Evolutionary conservation across 805 yeast genomes (phyloP), one percentile per base, ranked within the genome.

Genomic region (Candida multigemmis): DNA sequence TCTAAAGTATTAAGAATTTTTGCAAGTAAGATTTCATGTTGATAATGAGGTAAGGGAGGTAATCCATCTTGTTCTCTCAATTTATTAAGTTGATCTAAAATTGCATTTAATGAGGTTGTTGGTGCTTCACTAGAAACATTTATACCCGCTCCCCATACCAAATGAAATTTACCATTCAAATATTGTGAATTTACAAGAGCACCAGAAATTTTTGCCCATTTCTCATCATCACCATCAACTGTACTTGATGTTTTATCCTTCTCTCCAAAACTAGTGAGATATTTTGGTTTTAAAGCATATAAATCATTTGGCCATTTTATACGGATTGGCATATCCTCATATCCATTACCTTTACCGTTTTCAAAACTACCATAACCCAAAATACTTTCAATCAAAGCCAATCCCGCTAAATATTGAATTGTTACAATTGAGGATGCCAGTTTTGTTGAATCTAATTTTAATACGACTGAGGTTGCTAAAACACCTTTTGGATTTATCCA

Each of bases 261-360:
- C 15, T 56, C 63, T 9, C 47, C 37, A 7, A 53, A 14, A 10
- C 33, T 29, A 28, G 38, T 35, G 12, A 32, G 24, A 37, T 57
- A 69, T 28, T 74, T 75, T 1, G 94, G 93, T 30, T 71, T 74
- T 40, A 74, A 48, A 4, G 79, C 74, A 46, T 84, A 91, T 9
- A 91, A 57, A 50, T 91, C 99, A 48, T 91, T 91, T 2, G 99
- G 99, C 99, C 99, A 91, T 48, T 91, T 91, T 33, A 91, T 67
- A 26, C 74, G 67, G 10, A 89, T 63, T 0, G 95, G 96, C 39
- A 91, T 53, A 24, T 74, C 78, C 12, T 74, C 77, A 46, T 77
- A 84, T 0, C 82, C 85, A 0, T 56, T 52, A 2, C 63, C 62
- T 6, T 34, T 26, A 5, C 67, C 67, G 12, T 56, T 42, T 9